Conservation (phyloP, 148 eudicot genomes). For the Chenopodium suecicum region DNA sequence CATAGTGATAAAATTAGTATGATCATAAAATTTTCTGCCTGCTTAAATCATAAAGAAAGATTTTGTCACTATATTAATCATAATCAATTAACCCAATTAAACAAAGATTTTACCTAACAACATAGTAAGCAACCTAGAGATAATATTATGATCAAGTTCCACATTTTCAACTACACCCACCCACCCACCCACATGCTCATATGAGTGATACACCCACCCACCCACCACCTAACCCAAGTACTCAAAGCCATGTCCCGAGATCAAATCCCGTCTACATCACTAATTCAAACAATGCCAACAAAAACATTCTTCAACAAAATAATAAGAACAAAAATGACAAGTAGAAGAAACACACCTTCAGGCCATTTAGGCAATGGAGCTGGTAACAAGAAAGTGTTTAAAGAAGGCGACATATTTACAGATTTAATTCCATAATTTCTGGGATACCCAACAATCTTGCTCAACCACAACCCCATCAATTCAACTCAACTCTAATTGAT, state of each 20-base stretch:
- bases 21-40: too few relatives aligned
- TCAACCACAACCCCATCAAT: not conserved
- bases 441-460: conserved; percentile 42
- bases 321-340: not conserved
- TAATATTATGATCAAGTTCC: too few relatives aligned
- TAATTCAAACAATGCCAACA: too few relatives aligned
- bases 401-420: conserved; percentile 20
- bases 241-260: too few relatives aligned
- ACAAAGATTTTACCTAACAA: not conserved
- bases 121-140: not conserved
- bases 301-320: too few relatives aligned
- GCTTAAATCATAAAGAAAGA: too few relatives aligned
- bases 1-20: too few relatives aligned
- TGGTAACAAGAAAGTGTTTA: conserved; percentile 61
- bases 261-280: too few relatives aligned
- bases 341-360: conserved; percentile 40
- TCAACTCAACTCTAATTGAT: not conserved
- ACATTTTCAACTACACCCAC: too few relatives aligned
- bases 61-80: not conserved
- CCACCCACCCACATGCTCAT: too few relatives aligned
- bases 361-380: conserved; percentile 82
- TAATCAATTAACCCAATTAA: not conserved
- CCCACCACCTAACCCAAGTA: too few relatives aligned
- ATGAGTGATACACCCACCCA: too few relatives aligned
- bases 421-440: conserved; percentile 34